Conservation (phyloP, 2,329 filamentous ascomycete genomes). For the Fusarium nematophilum region DNA sequence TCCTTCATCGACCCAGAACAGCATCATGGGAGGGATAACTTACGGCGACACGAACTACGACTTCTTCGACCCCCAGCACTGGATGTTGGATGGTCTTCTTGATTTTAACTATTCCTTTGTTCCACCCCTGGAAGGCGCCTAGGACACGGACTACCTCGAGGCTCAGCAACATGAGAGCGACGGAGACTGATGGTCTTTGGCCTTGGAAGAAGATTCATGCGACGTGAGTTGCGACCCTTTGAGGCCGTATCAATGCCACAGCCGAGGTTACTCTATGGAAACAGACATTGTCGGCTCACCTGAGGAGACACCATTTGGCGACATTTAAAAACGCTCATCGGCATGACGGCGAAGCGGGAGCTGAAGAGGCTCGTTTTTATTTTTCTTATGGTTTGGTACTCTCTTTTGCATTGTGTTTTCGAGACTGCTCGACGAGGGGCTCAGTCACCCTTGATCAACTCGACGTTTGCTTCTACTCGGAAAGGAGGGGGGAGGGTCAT, state of each 20-base stretch:
- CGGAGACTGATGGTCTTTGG: background rate
- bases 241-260: conserved; percentile 4
- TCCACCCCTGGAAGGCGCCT: conserved; percentile 65
- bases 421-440: conserved; percentile 23
- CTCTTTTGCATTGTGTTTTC: conserved; percentile 28
- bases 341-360: conserved; percentile 4
- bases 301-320: background rate
- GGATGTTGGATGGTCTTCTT: conserved; percentile 89
- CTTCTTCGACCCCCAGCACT: conserved; percentile 92
- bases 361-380: background rate
- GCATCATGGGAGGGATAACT: conserved; percentile 62
- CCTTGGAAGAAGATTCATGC: conserved; percentile 2
- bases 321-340: background rate
- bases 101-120: conserved; percentile 80
- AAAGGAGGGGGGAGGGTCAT: background rate
- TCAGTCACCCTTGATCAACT: background rate
- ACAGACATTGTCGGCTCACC: background rate
- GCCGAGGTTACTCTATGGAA: conserved; percentile 5
- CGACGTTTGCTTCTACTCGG: conserved; percentile 1
- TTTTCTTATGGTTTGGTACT: conserved; percentile 16
- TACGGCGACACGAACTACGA: conserved; percentile 81
- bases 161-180: background rate
- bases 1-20: conserved; percentile 53
- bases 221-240: conserved; percentile 18
- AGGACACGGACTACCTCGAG: conserved; percentile 20